phyloP scores from a whole-genome alignment of 352 stramenopile species.

The Chrysophaeum taylorii region DNA sequence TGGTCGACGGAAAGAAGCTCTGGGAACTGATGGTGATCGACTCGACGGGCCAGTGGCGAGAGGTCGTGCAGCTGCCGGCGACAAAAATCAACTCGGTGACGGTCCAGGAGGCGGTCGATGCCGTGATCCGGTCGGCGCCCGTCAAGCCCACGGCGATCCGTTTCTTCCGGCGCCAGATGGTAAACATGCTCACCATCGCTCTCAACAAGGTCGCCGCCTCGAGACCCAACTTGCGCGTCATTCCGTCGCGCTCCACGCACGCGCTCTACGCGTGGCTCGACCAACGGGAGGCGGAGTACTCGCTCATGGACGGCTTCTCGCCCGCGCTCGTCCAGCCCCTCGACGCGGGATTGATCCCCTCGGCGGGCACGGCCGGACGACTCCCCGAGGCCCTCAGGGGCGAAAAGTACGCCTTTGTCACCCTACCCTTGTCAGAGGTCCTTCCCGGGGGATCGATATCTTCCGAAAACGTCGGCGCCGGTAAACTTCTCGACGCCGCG shows the following conservation, averaged over 20 bases:
- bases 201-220: conserved; percentile 50
- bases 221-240: conserved; percentile 38
- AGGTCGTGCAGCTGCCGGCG: conserved; percentile 31
- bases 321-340: no score
- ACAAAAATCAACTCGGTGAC: conserved; percentile 64
- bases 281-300: conserved; percentile 60
- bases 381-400: conserved; percentile 63
- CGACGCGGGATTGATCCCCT: neutral
- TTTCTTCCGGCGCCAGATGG: conserved; percentile 75
- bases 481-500: conserved; percentile 40
- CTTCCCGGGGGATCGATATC: conserved; percentile 42
- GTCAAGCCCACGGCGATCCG: conserved; percentile 52
- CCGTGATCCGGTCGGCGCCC: conserved; percentile 49
- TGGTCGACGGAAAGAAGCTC: conserved; percentile 59
- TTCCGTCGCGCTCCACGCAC: conserved; percentile 60
- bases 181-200: conserved; percentile 77
- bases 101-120: conserved; percentile 55
- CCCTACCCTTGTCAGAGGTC: conserved; percentile 55
- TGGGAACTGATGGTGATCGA: conserved; percentile 71
- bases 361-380: conserved; percentile 45
- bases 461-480: conserved; percentile 49
- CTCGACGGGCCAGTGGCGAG: conserved; percentile 48
- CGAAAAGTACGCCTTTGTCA: conserved; percentile 73
- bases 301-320: conserved; percentile 61
- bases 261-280: conserved; percentile 64